Percentiles rank a stretch among this genome's conserved stretches.
phyloP scores from a whole-genome alignment of 768 basidiomycete genomes.

The Rhodotorula sphaerocarpa region DNA sequence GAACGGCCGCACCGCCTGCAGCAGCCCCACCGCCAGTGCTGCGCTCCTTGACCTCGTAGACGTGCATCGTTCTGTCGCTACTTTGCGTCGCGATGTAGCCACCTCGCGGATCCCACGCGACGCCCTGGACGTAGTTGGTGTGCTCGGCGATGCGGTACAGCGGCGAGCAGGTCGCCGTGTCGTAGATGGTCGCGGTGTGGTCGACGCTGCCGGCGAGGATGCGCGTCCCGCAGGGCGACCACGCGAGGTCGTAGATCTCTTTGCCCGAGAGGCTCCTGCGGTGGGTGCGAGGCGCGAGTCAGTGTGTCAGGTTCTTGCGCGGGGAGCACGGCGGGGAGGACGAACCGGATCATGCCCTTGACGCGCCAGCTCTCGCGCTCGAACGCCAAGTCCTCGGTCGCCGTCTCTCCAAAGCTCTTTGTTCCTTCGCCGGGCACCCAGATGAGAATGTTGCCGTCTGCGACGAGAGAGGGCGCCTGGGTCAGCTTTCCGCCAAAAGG shows the following conservation, averaged over 20 bases:
- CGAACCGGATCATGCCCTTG: conserved; percentile 66
- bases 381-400: conserved; percentile 64
- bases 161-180: conserved; percentile 65
- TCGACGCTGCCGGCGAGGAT: conserved; percentile 95
- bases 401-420: conserved; percentile 70
- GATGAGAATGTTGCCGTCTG: conserved; percentile 94
- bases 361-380: conserved; percentile 97
- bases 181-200: conserved; percentile 80
- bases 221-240: conserved; percentile 92
- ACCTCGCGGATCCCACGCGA: conserved; percentile 96
- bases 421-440: conserved; percentile 76
- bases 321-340: not conserved
- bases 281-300: no score
- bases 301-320: no score
- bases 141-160: conserved; percentile 87
- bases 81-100: conserved; percentile 97
- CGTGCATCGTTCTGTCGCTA: conserved; percentile 84
- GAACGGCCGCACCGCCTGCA: no score
- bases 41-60: conserved; percentile 58
- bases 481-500: no score
- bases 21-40: no score
- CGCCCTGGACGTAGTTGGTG: conserved; percentile 93
- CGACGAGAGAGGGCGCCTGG: not conserved
- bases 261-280: conserved; percentile 69
- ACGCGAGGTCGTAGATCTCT: conserved; percentile 96